Conservation (phyloP, 1,139 yeast species). For the Keqinozyma sinolaborantium region DNA sequence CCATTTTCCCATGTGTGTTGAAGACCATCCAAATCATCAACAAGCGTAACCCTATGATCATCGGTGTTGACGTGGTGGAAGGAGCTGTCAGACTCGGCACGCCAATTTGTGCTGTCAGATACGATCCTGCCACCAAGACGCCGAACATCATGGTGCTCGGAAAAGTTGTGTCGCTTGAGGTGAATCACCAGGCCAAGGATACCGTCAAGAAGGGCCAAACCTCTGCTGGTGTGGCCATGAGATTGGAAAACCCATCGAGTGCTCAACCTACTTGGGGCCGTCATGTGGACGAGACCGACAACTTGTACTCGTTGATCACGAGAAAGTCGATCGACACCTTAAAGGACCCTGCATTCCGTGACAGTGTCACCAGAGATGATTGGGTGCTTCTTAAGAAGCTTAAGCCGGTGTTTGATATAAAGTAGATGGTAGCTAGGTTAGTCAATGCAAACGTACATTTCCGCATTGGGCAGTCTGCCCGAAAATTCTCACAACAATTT, state of each 20-base stretch:
- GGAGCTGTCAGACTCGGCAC: constrained; percentile 90
- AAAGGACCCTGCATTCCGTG: constrained; percentile 97
- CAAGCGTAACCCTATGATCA: constrained; percentile 98
- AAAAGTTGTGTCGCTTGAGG: constrained; percentile 84
- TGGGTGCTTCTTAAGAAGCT: constrained; percentile 89
- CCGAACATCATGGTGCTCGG: constrained; percentile 76
- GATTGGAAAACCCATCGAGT: constrained; percentile 88
- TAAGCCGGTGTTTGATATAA: constrained; percentile 82
- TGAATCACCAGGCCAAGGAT: constrained; percentile 82
- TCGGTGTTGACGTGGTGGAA: constrained; percentile 95
- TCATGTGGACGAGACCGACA: constrained; percentile 92
- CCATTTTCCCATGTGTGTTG: constrained; percentile 92
- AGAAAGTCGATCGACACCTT: constrained; percentile 94
- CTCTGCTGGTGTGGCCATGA: constrained; percentile 97
- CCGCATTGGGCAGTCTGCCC: not conserved
- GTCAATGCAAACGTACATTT: too few relatives aligned
- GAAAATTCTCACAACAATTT: constrained; percentile 1
- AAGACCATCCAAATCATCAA: constrained; percentile 94
- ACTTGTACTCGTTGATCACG: constrained; percentile 79
- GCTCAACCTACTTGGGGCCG: constrained; percentile 99
- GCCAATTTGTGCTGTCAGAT: constrained; percentile 91
- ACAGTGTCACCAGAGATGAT: constrained; percentile 88
- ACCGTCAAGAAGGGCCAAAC: constrained; percentile 92
- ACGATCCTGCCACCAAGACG: constrained; percentile 80
- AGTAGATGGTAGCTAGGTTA: constrained; percentile 27